Evolutionary conservation across 176 grass and related monocot species (phyloP), one percentile per base, ranked within the genome.

Genomic region (Juncus effusus): DNA sequence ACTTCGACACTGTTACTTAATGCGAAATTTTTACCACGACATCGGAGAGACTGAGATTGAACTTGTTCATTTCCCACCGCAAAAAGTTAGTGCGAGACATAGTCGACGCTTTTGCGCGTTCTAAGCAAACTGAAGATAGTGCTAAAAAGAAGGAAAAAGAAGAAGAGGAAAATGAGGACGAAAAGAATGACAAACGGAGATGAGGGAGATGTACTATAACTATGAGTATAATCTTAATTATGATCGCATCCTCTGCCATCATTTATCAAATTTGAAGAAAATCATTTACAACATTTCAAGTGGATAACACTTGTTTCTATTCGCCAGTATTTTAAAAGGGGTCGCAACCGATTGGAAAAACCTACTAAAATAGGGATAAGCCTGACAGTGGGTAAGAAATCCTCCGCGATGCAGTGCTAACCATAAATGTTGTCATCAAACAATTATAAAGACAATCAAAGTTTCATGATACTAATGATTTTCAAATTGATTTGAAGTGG

Each of bases 251-350:
- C 60, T 97, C 4, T 92, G 88, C 64, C 81, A 78, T 70, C 83
- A 97, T 85, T 69, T 97, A 51, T 86, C 88, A 7, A 63, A 4
- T 67, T 89, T 77, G 61, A 86, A 88, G 80, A 89, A 80, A 75
- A 88, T 97, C 69, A 93, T 85, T 59, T 92, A 13, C 79, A 81
- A 56, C 80, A 97, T 35, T 92, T 89, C 37, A 79, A 52, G 60
- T 82, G 94, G 74, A 89, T 61, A 45, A 86, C 69, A 13, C 80
- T 97, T 51, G 79, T 92, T 58, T 93, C 88, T 1, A 92, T 97
- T 59, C 80, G 94, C 2, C 85, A 93, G 64, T 92, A 80, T 75
- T 97, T 86, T 54, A 0, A 59, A n/a, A 97, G 92, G 78, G 85
- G 92, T 40, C 85, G 94, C 75, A 97, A 86, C 61, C 82, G 92